Base-by-base conservation (phyloP, 1,139 yeast species). In the Saccharomyces pastorianus region DNA sequence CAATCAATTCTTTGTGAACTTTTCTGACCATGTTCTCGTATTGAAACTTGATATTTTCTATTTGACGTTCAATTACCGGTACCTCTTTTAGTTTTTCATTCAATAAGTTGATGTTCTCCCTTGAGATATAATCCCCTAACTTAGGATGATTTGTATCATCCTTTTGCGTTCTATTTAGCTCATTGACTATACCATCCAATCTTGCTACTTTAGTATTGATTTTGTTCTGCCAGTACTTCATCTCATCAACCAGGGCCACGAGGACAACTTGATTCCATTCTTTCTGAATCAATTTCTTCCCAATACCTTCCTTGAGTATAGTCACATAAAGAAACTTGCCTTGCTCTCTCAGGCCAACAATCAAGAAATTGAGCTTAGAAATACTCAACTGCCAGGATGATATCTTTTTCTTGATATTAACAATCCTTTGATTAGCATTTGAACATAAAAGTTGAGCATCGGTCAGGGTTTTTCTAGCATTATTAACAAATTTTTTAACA, bases 51-150 rank as follows among this genome's bases (percentile, higher is more conserved):
- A 61, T 64, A 52, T 57, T 61, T 17, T 62, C 62, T n/a, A 71
- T 66, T 51, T 68, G 69, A 46, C 57, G 65, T 60, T 55, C 63
- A 52, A 59, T 66, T 32, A 59, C 66, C 55, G 71, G 70, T 50
- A 64, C 66, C 52, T 64, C 72, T 41, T 62, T 58, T 28, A 68
- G 61, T 53, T 62, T 71, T 28, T 53, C 58, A 34, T 69, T 62
- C 47, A 77, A 61, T 5, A 68, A 59, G 28, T 68, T 63, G 2
- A 75, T 62, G 32, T 75, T 75, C 4, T 72, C 74, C 49, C 68
- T 73, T 2, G 79, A 75, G 1, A 80, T 76, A 61, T 77, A 79
- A 52, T 77, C 78, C 41, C 73, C 71, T 38, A 79, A 64, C 6
- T 65, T 70, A 31, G 57, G 50, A 34, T 56, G 48, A 27, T 49